Evolutionary conservation across 1,284 basidiomycete genomes (phyloP).

Genomic region (Leucoagaricus sp.): DNA sequence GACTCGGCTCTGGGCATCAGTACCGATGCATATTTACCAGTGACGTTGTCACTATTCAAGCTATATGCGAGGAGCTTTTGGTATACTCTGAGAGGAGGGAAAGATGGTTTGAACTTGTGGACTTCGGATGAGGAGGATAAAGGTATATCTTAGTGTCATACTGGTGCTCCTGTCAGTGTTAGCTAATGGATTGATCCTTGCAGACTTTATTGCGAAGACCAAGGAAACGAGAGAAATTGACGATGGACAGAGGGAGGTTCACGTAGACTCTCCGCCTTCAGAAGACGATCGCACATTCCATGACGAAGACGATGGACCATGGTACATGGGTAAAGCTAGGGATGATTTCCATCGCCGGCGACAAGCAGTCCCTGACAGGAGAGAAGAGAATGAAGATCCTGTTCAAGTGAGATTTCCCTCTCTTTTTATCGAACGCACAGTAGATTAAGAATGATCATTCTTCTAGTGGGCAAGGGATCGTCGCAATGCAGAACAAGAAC

Average conservation of each 20-base stretch:
- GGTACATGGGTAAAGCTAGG: constrained; percentile 79
- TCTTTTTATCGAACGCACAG: background rate
- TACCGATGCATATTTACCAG: constrained; percentile 86
- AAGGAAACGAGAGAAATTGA: constrained; percentile 36
- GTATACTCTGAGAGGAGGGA: constrained; percentile 74
- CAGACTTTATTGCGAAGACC: constrained; percentile 17
- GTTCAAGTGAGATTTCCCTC: constrained; percentile 50
- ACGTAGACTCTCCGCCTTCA: constrained; percentile 23
- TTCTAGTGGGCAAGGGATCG: constrained; percentile 77
- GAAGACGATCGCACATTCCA: constrained; percentile 30
- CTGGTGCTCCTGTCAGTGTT: background rate
- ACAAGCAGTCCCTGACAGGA: constrained; percentile 15
- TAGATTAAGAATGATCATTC: constrained; percentile 8
- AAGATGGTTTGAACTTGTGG: constrained; percentile 69
- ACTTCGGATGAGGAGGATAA: constrained; percentile 50
- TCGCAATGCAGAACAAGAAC: constrained; percentile 67
- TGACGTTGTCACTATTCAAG: constrained; percentile 79
- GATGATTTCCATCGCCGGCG: constrained; percentile 68
- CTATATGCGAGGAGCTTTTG: constrained; percentile 86
- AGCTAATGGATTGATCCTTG: constrained; percentile 8
- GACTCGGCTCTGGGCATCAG: constrained; percentile 89
- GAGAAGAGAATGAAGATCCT: constrained; percentile 65
- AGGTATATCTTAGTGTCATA: constrained; percentile 30
- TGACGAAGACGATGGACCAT: constrained; percentile 60
- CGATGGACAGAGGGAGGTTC: constrained; percentile 28